These are phyloP conservation scores for Melanopsichium pennsylvanicum DNA, from an alignment of 1,284 basidiomycete genomes.

Conservation along the genomic window DNA sequence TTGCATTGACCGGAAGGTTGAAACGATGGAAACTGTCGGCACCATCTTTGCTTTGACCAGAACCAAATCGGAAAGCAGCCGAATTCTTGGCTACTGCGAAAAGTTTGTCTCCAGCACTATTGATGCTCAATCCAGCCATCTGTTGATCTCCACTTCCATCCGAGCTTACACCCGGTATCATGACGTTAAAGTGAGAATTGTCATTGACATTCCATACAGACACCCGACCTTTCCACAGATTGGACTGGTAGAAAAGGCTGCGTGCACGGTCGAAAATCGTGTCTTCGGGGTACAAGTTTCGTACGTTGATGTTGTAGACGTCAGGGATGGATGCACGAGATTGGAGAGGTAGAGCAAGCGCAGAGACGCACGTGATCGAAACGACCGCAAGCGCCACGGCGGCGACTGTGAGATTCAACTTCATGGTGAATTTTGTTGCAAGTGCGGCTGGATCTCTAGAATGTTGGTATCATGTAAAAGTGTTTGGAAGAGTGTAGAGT, in stretches of 20 bases:
- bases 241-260: constrained; percentile 60
- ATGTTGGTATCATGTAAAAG: too few relatives aligned
- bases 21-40: constrained; percentile 60
- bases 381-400: constrained; percentile 13
- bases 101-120: constrained; percentile 47
- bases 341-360: constrained; percentile 3
- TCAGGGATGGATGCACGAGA: constrained; percentile 38
- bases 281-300: constrained; percentile 60
- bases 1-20: constrained; percentile 47
- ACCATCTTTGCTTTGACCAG: constrained; percentile 44
- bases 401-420: constrained; percentile 14
- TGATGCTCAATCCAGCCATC: constrained; percentile 59
- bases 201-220: constrained; percentile 42
- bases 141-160: constrained; percentile 56
- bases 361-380: constrained; percentile 3
- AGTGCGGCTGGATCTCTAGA: too few relatives aligned
- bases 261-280: constrained; percentile 52
- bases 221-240: constrained; percentile 58
- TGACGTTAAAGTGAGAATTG: constrained; percentile 50
- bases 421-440: constrained; percentile 16
- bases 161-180: constrained; percentile 52
- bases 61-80: constrained; percentile 55
- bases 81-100: constrained; percentile 61
- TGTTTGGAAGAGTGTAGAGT: too few relatives aligned
- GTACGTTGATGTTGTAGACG: constrained; percentile 49